Conservation (phyloP, 805 yeast species). For the Saccharomycopsis babjevae region DNA sequence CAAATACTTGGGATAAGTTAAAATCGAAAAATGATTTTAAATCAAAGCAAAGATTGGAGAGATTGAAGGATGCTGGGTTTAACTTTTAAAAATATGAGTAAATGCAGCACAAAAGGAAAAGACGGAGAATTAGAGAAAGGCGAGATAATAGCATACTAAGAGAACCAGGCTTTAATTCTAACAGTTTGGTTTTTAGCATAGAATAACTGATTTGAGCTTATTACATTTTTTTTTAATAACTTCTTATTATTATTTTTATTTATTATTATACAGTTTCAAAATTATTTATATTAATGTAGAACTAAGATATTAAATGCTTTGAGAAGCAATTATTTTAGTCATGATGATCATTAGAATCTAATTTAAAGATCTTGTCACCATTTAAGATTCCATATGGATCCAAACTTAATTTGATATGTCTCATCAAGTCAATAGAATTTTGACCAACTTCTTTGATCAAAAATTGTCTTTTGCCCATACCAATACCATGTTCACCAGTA, state of each 20-base stretch:
- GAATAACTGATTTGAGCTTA: not conserved
- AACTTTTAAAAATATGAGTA: slow-evolving; percentile 28
- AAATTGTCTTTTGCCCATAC: slow-evolving; percentile 61
- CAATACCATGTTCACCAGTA: slow-evolving; percentile 84
- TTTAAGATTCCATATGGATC: slow-evolving; percentile 68
- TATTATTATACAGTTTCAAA: not conserved
- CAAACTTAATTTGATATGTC: slow-evolving; percentile 57
- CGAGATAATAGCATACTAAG: not conserved
- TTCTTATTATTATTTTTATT: not conserved
- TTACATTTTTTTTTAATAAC: not conserved
- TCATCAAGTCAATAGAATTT: slow-evolving; percentile 61
- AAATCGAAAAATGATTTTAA: slow-evolving; percentile 35
- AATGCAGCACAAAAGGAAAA: not conserved
- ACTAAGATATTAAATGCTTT: not conserved
- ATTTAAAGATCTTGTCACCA: slow-evolving; percentile 69
- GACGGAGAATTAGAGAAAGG: not conserved
- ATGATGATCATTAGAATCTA: slow-evolving; percentile 37
- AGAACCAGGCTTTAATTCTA: not conserved
- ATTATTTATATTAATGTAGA: not conserved
- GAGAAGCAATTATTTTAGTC: not conserved
- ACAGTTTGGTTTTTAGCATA: not conserved
- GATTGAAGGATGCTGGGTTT: slow-evolving; percentile 49
- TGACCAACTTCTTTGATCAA: slow-evolving; percentile 56
- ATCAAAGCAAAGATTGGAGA: slow-evolving; percentile 35
- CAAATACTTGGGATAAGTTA: slow-evolving; percentile 45